These are phyloP conservation scores for Didymellaceae sp. DNA, from an alignment of 2,329 filamentous ascomycete genomes.

Conservation along the genomic window DNA sequence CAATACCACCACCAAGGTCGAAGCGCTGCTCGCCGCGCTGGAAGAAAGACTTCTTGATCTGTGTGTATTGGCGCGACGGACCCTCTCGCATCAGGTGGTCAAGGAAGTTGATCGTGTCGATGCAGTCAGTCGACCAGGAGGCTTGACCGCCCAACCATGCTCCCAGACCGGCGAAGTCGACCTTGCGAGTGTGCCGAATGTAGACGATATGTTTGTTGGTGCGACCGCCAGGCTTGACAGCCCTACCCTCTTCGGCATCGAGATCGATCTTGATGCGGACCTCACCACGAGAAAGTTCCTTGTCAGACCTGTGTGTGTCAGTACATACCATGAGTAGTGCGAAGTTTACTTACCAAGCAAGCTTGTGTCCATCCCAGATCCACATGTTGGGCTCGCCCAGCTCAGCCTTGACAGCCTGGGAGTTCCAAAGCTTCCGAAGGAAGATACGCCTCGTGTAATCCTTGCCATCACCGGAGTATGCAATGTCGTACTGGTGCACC, in stretches of 20 bases:
- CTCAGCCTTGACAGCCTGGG: conserved; percentile 62
- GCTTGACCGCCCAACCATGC: conserved; percentile 68
- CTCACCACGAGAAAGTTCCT: conserved; percentile 37
- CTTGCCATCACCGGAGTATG: conserved; percentile 64
- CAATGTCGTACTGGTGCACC: conserved; percentile 83
- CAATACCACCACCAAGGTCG: conserved; percentile 69
- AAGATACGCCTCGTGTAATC: conserved; percentile 66
- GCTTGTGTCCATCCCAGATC: conserved; percentile 82
- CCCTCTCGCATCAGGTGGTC: conserved; percentile 86
- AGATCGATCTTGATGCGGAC: conserved; percentile 69
- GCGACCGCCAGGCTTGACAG: conserved; percentile 19
- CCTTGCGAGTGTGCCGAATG: conserved; percentile 68
- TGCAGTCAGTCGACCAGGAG: conserved; percentile 61
- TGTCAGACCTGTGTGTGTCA: conserved; percentile 35
- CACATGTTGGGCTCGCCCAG: conserved; percentile 61
- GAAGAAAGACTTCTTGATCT: conserved; percentile 87
- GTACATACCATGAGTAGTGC: neutral
- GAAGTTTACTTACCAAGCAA: conserved; percentile 73
- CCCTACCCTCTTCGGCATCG: conserved; percentile 64
- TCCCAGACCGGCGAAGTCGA: conserved; percentile 71
- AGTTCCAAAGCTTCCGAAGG: conserved; percentile 78
- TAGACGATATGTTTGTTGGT: conserved; percentile 65
- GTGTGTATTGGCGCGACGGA: conserved; percentile 70
- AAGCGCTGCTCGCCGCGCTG: conserved; percentile 56
- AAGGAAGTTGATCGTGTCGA: conserved; percentile 86